These are phyloP conservation scores for Boletellus emodensis DNA, from an alignment of 768 basidiomycete genomes.

Conservation along the genomic window DNA sequence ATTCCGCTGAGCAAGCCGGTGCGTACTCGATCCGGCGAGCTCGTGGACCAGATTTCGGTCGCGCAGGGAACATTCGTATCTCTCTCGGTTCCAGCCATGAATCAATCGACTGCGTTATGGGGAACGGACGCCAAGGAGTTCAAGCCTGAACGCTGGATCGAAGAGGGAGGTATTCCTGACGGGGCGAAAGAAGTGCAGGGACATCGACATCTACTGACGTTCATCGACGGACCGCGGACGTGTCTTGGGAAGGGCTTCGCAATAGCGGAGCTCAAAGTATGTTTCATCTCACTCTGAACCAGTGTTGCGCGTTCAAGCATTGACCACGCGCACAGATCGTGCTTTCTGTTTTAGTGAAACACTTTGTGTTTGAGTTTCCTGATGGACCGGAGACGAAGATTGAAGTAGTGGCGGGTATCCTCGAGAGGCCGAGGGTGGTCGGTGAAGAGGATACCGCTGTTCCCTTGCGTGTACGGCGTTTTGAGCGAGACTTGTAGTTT, in stretches of 20 bases:
- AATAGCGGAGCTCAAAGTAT: slow-evolving; percentile 33
- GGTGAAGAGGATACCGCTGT: slow-evolving; percentile 27
- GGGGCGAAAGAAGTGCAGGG: slow-evolving; percentile 44
- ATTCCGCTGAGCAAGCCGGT: slow-evolving; percentile 53
- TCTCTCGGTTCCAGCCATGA: slow-evolving; percentile 43
- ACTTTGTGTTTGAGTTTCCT: slow-evolving; percentile 20
- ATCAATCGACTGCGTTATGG: slow-evolving; percentile 53
- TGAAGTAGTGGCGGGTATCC: slow-evolving; percentile 15
- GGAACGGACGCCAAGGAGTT: slow-evolving; percentile 55
- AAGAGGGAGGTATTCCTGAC: slow-evolving; percentile 22
- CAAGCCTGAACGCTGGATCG: slow-evolving; percentile 61
- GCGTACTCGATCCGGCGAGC: slow-evolving; percentile 36
- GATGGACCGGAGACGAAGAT: slow-evolving; percentile 15
- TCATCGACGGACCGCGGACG: slow-evolving; percentile 48
- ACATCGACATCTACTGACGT: slow-evolving; percentile 48
- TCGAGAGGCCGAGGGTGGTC: slow-evolving; percentile 18
- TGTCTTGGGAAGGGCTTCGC: slow-evolving; percentile 51
- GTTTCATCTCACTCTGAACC: slow-evolving; percentile 1
- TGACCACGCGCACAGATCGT: slow-evolving; percentile 32
- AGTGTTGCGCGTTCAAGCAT: background rate
- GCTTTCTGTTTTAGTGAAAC: slow-evolving; percentile 40
- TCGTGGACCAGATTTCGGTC: slow-evolving; percentile 38
- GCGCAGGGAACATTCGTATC: slow-evolving; percentile 45
- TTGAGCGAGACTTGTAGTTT: slow-evolving; percentile 4
- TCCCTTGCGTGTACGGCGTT: slow-evolving; percentile 30